phyloP scores from a whole-genome alignment of 2,329 filamentous ascomycete genomes.

The Chaetomiaceae sp. region DNA sequence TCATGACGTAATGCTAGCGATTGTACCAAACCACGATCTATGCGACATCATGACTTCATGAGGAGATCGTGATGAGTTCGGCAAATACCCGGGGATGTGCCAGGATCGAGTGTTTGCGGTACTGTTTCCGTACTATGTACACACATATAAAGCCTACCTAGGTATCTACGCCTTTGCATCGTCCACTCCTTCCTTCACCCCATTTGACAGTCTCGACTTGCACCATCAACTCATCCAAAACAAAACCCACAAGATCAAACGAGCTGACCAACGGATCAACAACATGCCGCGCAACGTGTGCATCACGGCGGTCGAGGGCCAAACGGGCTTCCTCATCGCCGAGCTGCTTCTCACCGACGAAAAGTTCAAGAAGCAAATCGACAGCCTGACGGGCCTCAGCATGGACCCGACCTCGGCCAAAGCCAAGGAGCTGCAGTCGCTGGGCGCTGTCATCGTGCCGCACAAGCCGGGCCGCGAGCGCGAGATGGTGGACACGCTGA shows the following conservation, averaged over 20 bases:
- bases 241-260: background rate
- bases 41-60: background rate
- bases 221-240: background rate
- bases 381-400: conserved; percentile 39
- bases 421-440: conserved; percentile 38
- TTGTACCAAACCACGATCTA: background rate
- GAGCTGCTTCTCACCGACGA: conserved; percentile 43
- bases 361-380: conserved; percentile 40
- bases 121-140: too few relatives aligned
- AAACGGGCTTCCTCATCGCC: conserved; percentile 48
- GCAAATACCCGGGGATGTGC: too few relatives aligned
- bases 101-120: too few relatives aligned
- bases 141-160: background rate
- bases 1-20: background rate
- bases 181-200: background rate
- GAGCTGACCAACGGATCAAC: background rate
- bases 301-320: conserved; percentile 46
- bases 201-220: background rate
- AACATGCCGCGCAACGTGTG: conserved; percentile 45
- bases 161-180: background rate
- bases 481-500: conserved; percentile 41
- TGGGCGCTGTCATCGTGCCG: conserved; percentile 40
- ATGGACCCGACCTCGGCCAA: conserved; percentile 37
- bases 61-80: background rate
- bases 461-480: conserved; percentile 40